Percentiles rank a stretch among this genome's conserved stretches.
Conservation (phyloP, 2,329 filamentous ascomycete species). For the Calonectria honghensis region DNA sequence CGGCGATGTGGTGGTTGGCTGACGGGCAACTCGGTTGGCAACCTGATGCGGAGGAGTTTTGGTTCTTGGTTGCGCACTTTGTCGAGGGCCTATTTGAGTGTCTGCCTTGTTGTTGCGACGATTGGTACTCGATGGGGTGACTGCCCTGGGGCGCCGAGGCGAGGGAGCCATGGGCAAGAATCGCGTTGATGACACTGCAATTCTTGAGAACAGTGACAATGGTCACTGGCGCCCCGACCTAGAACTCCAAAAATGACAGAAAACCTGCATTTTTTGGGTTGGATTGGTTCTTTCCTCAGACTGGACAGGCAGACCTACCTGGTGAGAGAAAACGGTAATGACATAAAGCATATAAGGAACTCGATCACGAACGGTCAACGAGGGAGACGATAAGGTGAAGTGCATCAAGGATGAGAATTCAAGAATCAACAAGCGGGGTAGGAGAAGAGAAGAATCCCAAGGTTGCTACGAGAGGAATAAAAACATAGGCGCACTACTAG, state of each 20-base stretch:
- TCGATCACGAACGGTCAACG: not conserved
- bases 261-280: not conserved
- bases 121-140: not conserved
- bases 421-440: not conserved
- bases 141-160: not conserved
- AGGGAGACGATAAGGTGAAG: not conserved
- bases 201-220: not conserved
- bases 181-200: not conserved
- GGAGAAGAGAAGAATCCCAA: not conserved
- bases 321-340: not conserved
- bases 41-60: not conserved
- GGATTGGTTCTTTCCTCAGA: not conserved
- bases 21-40: not conserved
- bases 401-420: not conserved
- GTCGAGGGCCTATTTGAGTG: not conserved
- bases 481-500: not conserved
- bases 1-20: constrained; percentile 15
- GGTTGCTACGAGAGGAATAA: not conserved
- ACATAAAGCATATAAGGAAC: not conserved
- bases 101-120: not conserved
- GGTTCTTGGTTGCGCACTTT: not conserved
- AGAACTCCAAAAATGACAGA: not conserved
- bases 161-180: not conserved
- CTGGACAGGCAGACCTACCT: not conserved
- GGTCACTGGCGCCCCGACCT: too few relatives aligned